These are phyloP conservation scores for Xylaria sp. DNA, from an alignment of 2,329 filamentous ascomycete genomes.

Conservation along the genomic window DNA sequence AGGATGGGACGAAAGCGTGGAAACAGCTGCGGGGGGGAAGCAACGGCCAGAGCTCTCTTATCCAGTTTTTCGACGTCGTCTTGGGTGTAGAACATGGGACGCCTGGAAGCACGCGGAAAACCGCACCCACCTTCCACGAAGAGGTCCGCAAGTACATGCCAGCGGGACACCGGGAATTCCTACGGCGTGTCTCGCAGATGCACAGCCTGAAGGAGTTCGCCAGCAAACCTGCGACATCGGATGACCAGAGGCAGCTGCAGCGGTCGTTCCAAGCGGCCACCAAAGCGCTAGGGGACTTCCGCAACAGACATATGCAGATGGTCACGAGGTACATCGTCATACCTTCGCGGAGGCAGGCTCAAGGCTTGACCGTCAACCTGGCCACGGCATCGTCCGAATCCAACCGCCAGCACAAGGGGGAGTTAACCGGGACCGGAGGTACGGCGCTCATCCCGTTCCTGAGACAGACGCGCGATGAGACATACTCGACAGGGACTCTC, in stretches of 20 bases:
- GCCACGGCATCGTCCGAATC: slow-evolving; percentile 47
- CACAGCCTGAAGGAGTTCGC: slow-evolving; percentile 76
- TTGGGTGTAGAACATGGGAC: slow-evolving; percentile 76
- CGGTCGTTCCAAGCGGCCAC: slow-evolving; percentile 70
- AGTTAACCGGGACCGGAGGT: slow-evolving; percentile 82
- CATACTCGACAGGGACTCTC: slow-evolving; percentile 40
- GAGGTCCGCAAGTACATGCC: slow-evolving; percentile 93
- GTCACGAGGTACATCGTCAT: slow-evolving; percentile 90
- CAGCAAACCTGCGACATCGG: slow-evolving; percentile 54
- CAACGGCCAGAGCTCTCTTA: slow-evolving; percentile 89
- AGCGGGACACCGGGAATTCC: slow-evolving; percentile 76
- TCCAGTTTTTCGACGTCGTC: slow-evolving; percentile 90
- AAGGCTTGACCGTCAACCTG: slow-evolving; percentile 42
- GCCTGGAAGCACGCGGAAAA: slow-evolving; percentile 38
- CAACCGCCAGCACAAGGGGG: slow-evolving; percentile 21
- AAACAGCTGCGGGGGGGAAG: slow-evolving; percentile 84
- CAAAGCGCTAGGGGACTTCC: slow-evolving; percentile 72
- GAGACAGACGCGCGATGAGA: slow-evolving; percentile 87
- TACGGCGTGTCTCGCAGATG: slow-evolving; percentile 69
- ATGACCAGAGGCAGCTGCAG: slow-evolving; percentile 49
- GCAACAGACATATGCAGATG: slow-evolving; percentile 87
- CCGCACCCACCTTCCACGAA: slow-evolving; percentile 49
- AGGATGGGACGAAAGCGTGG: slow-evolving; percentile 67
- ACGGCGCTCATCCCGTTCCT: slow-evolving; percentile 87
- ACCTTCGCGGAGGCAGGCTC: slow-evolving; percentile 57